Base-by-base conservation (phyloP, 257 asterid genomes). In the Anisodus acutangulus region DNA sequence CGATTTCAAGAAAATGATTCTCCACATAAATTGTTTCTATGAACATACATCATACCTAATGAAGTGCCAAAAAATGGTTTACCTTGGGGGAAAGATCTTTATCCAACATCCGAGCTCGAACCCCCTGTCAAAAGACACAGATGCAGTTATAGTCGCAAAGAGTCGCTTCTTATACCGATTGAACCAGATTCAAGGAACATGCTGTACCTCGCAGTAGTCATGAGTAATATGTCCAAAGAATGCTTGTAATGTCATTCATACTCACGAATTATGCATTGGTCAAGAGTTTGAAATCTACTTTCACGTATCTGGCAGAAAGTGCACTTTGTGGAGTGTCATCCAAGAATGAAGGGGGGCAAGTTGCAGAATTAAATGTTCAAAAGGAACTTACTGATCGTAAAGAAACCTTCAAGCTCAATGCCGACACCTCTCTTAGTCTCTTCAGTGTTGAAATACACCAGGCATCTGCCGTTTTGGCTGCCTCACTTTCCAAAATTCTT, bases 401-500 rank as follows among this genome's bases (percentile, higher is more conserved):
- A 45, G 99, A 83, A 85, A 95, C 99, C 90, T 95, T 94, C 95
- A 95, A 91, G 91, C 99, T 95, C 87, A 94, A 86, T 54, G 98
- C 97, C 9, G 99, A 90, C 22, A 95, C 90, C 82, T 93, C 93
- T 82, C 92, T 91, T 53, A 95, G 98, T 83, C 90, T 95, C 88
- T 84, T 87, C 88, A 95, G 83, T 41, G 97, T 89, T 59, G 95
- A 91, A 45, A 62, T 69, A 60, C 94, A 93, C 97, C 95, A 95
- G 4, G 81, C 72, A 72, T 95, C 95, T 4, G 91, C 89, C 66
- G 94, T 91, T 91, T 83, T 91, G 66, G 92, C 91, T 78, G 93
- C 95, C 89, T 94, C 98, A 78, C 86, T 90, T 91, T 93, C 91
- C 98, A 93, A 84, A 31, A 59, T 58, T 58, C 64, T 58, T 58